Conservation (phyloP, 257 asterid genomes). For the Solanum arcanum region DNA sequence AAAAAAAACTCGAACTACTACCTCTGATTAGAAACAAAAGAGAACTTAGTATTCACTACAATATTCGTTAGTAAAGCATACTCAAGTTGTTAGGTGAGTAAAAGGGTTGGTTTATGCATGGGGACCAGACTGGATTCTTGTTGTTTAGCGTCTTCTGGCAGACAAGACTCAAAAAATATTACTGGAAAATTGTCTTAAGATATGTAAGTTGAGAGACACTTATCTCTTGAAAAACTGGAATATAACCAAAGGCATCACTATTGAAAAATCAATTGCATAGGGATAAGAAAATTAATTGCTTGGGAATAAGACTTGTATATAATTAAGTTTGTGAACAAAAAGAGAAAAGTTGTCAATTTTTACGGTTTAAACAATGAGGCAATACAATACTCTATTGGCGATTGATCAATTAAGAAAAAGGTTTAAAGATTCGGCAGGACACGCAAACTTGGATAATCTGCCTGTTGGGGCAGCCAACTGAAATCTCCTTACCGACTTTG, state of each 20-base stretch:
- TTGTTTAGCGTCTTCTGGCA: background rate
- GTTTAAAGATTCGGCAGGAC: background rate
- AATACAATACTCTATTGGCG: background rate
- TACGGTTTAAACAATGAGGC: background rate
- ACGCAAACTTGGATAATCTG: background rate
- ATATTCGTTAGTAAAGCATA: background rate
- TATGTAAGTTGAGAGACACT: background rate
- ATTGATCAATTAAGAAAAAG: background rate
- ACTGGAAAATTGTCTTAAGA: background rate
- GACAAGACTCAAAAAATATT: background rate
- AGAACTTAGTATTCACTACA: too few relatives aligned
- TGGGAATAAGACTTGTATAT: background rate
- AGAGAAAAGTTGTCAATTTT: background rate
- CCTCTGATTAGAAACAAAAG: too few relatives aligned
- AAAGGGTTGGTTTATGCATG: background rate
- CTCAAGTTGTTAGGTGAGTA: background rate
- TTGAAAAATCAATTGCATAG: background rate
- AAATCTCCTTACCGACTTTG: rapidly evolving
- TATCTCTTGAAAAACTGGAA: background rate
- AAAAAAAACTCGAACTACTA: rapidly evolving
- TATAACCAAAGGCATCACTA: background rate
- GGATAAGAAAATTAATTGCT: background rate
- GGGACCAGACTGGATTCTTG: background rate
- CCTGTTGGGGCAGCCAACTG: background rate
- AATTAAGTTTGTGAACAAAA: background rate